phyloP scores from a whole-genome alignment of 176 grass and related monocot genomes.

The Avena atlantica region DNA sequence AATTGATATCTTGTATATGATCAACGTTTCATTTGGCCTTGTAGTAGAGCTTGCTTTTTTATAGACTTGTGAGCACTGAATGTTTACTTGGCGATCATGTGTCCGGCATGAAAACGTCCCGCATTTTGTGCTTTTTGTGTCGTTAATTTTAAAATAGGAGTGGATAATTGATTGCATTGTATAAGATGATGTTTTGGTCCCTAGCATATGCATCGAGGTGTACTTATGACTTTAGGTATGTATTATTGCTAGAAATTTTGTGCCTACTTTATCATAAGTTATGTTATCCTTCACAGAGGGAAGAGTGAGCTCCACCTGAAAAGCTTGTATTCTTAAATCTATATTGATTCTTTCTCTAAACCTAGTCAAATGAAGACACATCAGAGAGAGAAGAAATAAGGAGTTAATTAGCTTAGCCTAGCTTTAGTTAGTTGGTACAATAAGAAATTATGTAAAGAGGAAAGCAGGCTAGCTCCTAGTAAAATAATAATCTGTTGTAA shows the following conservation, averaged over 20 bases:
- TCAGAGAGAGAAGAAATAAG: slow-evolving; percentile 27
- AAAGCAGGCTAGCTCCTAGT: slow-evolving; percentile 33
- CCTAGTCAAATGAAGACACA: slow-evolving; percentile 35
- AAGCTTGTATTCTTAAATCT: slow-evolving; percentile 10
- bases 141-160: not conserved
- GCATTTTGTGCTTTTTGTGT: not conserved
- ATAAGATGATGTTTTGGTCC: no score
- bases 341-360: not conserved
- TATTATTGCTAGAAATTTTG: not conserved
- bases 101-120: not conserved
- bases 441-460: slow-evolving; percentile 5
- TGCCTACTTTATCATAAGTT: not conserved
- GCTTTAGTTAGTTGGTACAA: slow-evolving; percentile 31
- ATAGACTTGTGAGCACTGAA: not conserved
- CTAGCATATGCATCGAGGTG: no score
- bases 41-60: not conserved
- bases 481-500: not conserved
- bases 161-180: no score
- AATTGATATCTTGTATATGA: not conserved
- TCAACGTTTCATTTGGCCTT: not conserved
- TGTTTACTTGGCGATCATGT: not conserved
- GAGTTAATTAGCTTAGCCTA: not conserved
- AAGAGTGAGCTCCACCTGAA: slow-evolving; percentile 40
- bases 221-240: no score
- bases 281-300: slow-evolving; percentile 21